These are phyloP conservation scores for Micromonas pusilla DNA, from an alignment of 139 green algal genomes.

Conservation along the genomic window DNA sequence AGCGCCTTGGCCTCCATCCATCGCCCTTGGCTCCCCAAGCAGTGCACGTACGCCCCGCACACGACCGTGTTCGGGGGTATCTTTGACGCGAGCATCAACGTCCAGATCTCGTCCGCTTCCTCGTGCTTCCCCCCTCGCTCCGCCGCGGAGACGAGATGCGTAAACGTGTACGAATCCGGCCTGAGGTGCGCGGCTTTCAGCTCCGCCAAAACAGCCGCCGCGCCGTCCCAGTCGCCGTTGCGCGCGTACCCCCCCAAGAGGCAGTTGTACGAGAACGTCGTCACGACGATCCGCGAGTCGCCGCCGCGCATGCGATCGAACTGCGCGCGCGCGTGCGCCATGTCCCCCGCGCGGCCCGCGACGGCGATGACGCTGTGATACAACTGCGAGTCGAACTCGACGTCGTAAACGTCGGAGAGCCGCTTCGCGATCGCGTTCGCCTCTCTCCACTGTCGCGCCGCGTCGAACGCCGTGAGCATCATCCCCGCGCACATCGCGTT, in stretches of 20 bases:
- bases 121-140: constrained; percentile 10
- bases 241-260: constrained; percentile 15
- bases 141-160: constrained; percentile 11
- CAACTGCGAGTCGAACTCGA: neutral
- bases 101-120: constrained; percentile 9
- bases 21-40: constrained; percentile 10
- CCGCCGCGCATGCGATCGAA: neutral
- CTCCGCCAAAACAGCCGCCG: neutral
- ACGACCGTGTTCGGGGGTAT: constrained; percentile 10
- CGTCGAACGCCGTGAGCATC: neutral
- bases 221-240: constrained; percentile 14
- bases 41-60: constrained; percentile 27
- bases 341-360: constrained; percentile 15
- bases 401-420: neutral
- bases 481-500: neutral
- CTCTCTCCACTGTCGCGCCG: neutral
- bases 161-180: constrained; percentile 18
- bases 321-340: neutral
- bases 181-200: neutral
- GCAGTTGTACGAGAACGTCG: constrained; percentile 20
- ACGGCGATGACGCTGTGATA: constrained; percentile 19
- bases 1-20: constrained; percentile 9
- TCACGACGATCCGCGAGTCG: neutral
- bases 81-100: neutral
- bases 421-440: constrained; percentile 10